Evolutionary conservation across 495 filamentous ascomycete genomes (phyloP), one percentile per base, ranked within the genome.

Genomic region (Penicillium herquei): DNA sequence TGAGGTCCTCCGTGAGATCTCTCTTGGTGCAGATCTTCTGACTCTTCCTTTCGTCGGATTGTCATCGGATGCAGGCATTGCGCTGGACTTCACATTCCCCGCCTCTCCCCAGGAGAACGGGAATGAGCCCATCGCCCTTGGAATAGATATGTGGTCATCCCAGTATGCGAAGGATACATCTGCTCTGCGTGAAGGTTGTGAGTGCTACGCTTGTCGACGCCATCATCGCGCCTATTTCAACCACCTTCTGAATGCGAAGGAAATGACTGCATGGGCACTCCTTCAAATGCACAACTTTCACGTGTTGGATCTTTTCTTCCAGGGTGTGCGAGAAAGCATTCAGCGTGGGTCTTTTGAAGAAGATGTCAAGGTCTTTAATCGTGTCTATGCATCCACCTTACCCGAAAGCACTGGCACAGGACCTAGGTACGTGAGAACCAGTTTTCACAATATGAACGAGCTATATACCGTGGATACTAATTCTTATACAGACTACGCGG

Each of bases 261-360:
- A 98, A 69, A 97, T 98, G 95, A 84, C 96, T 3, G 93, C 84
- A 21, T 98, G 94, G 94, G 88, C 89, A 3, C 78, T 98, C 12
- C 74, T 98, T 26, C 92, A 96, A 67, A 78, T 96, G 11, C 94
- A 98, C 71, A 98, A 98, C 66, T 81, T 90, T 61, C 78, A 85
- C 31, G 71, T 88, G 2, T 67, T 96, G 44, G 78, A 84, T 49
- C 40, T 64, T 0, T 98, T 98, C 76, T 96, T 98, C 67, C 66
- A 75, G 0, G 76, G 75, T 0, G 76, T 96, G 6, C 83, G 92
- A 7, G 62, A 67, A 3, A 84, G 78, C 45, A 87, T 91, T 13
- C 70, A 73, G 14, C 68, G 70, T 0, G 81, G 78, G 6, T 84
- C 75, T 16, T 96, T 93, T 48, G 86, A 90, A 33, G 63, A 73